phyloP scores from a whole-genome alignment of 192 early-diverging fungal genomes.

The Phycomyces blakesleeanus region DNA sequence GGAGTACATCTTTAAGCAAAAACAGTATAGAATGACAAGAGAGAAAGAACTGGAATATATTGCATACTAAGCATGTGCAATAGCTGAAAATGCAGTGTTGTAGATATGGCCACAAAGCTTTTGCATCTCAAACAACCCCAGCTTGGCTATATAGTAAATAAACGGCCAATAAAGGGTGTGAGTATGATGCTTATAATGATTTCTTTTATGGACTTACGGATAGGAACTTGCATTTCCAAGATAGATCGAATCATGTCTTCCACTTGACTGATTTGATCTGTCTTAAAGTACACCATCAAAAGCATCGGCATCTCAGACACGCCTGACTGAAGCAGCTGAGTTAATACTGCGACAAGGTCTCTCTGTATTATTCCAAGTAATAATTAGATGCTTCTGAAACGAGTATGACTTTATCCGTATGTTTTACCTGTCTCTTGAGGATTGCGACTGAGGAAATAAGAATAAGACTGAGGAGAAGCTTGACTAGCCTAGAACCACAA shows the following conservation, averaged over 20 bases:
- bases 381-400: neutral
- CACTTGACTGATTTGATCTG: slow-evolving; percentile 25
- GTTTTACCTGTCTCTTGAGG: slow-evolving; percentile 18
- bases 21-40: slow-evolving; percentile 1
- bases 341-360: slow-evolving; percentile 11
- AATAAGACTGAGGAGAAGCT: slow-evolving; percentile 18
- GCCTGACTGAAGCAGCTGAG: slow-evolving; percentile 11
- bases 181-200: too few species aligned
- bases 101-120: slow-evolving; percentile 24
- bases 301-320: slow-evolving; percentile 29
- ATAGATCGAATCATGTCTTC: slow-evolving; percentile 25
- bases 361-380: neutral
- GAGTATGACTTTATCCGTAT: neutral
- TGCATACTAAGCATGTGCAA: neutral
- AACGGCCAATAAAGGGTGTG: neutral
- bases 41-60: neutral
- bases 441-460: slow-evolving; percentile 16
- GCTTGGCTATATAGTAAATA: slow-evolving; percentile 23
- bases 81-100: slow-evolving; percentile 3
- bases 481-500: slow-evolving; percentile 6
- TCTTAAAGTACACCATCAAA: slow-evolving; percentile 22
- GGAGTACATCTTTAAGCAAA: neutral
- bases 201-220: slow-evolving; percentile 19
- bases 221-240: slow-evolving; percentile 28
- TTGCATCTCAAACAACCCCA: slow-evolving; percentile 34